Evolutionary conservation across 331 rosid species (phyloP).

Genomic region (Rhamnella rubrinervis): DNA sequence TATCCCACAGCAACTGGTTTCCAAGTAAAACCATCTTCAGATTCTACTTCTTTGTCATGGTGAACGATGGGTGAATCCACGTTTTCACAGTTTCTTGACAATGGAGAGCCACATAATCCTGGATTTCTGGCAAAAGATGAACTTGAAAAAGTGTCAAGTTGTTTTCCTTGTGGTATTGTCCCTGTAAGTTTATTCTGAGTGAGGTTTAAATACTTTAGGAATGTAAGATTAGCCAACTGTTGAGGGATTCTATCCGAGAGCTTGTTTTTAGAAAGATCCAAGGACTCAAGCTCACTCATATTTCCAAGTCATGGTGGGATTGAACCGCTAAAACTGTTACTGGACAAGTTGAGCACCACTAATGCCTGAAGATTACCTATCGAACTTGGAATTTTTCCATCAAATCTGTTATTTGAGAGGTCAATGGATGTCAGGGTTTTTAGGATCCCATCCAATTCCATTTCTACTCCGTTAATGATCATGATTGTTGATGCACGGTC

Average conservation of each 20-base stretch:
- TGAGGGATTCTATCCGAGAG: slow-evolving; percentile 8
- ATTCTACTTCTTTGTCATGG: too few species aligned
- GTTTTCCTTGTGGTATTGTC: not conserved
- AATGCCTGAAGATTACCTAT: not conserved
- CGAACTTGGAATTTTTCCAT: not conserved
- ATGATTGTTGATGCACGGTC: too few species aligned
- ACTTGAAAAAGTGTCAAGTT: not conserved
- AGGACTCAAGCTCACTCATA: slow-evolving; percentile 8
- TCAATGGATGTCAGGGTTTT: too few species aligned
- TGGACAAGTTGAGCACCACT: slow-evolving; percentile 6
- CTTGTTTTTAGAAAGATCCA: slow-evolving; percentile 17
- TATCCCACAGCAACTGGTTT: too few species aligned
- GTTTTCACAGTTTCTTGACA: not conserved
- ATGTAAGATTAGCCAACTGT: not conserved
- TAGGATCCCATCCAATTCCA: too few species aligned
- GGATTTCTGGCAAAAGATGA: not conserved
- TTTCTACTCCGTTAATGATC: too few species aligned
- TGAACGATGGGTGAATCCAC: too few species aligned
- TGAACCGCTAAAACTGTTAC: not conserved
- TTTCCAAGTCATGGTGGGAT: not conserved
- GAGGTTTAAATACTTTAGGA: slow-evolving; percentile 9
- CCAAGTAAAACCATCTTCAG: too few species aligned
- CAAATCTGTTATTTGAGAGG: too few species aligned
- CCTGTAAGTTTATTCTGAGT: slow-evolving; percentile 7
- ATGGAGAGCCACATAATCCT: slow-evolving; percentile 22